Evolutionary conservation across 495 filamentous ascomycete genomes (phyloP).

Genomic region (Chaetomidium leptoderma): DNA sequence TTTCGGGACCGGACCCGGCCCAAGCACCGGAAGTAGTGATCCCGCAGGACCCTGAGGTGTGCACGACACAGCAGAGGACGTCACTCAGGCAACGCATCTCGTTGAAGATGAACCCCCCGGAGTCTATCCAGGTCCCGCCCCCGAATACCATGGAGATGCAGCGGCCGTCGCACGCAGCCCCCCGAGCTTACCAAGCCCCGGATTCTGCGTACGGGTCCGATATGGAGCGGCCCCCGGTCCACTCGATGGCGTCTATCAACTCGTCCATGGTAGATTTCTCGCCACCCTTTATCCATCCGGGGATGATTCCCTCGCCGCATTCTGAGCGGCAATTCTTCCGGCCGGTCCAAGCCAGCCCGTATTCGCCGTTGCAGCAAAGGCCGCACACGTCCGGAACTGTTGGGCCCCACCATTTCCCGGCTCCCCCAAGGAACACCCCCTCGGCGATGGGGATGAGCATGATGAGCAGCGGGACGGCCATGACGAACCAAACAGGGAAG

Average conservation of each 20-base stretch:
- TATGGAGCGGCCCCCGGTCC: conserved; percentile 38
- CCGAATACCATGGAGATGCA: conserved; percentile 29
- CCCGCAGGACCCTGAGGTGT: conserved; percentile 24
- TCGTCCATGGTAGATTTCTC: conserved; percentile 32
- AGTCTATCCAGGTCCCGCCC: conserved; percentile 44
- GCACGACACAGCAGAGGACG: conserved; percentile 34
- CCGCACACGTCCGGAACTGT: conserved; percentile 48
- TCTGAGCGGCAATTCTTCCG: conserved; percentile 51
- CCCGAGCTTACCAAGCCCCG: conserved; percentile 37
- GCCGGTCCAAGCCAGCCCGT: conserved; percentile 51
- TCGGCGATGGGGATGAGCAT: conserved; percentile 52
- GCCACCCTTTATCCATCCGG: conserved; percentile 33
- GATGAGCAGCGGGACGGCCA: conserved; percentile 41
- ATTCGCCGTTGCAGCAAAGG: conserved; percentile 53
- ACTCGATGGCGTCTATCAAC: conserved; percentile 32
- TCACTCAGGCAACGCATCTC: conserved; percentile 50
- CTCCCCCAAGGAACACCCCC: conserved; percentile 40
- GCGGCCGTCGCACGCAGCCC: conserved; percentile 26
- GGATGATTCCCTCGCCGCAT: conserved; percentile 45
- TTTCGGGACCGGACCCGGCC: conserved; percentile 18
- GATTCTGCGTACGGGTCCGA: conserved; percentile 54
- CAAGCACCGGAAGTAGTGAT: conserved; percentile 19
- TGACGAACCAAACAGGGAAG: conserved; percentile 29
- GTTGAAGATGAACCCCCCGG: conserved; percentile 40
- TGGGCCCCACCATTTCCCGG: conserved; percentile 27